phyloP scores from a whole-genome alignment of 1,139 yeast species.

The Yamadazyma songkhlaensis region DNA sequence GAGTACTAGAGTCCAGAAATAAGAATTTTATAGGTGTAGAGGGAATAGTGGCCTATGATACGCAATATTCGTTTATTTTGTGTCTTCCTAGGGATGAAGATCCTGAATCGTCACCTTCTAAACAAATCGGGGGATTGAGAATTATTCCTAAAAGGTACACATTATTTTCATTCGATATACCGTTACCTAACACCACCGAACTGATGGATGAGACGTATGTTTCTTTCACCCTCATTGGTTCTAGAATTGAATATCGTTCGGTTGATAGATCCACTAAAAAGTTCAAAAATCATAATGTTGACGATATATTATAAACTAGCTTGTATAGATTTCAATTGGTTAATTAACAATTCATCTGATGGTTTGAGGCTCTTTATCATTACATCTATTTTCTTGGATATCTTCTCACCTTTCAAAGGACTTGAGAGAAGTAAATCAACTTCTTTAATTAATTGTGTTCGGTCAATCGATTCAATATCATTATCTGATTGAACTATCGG shows the following conservation, averaged over 20 bases:
- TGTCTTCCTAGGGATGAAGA: constrained; percentile 46
- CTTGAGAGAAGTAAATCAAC: constrained; percentile 10
- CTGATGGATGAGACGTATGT: constrained; percentile 29
- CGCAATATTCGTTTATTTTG: constrained; percentile 70
- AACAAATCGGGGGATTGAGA: constrained; percentile 50
- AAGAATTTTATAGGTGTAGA: constrained; percentile 56
- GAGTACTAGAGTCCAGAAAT: constrained; percentile 59
- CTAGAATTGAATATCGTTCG: constrained; percentile 72
- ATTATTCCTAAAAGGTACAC: constrained; percentile 61
- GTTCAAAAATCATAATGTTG: constrained; percentile 76
- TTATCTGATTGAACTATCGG: constrained; percentile 13
- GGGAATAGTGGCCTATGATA: constrained; percentile 88
- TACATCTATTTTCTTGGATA: constrained; percentile 12
- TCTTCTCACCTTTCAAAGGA: not conserved
- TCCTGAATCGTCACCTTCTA: constrained; percentile 30
- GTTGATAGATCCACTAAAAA: constrained; percentile 83
- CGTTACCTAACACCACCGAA: constrained; percentile 21
- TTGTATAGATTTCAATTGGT: constrained; percentile 23
- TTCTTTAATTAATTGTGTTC: constrained; percentile 16
- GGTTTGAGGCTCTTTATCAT: constrained; percentile 16
- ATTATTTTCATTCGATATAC: constrained; percentile 54
- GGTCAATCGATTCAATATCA: constrained; percentile 14
- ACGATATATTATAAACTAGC: constrained; percentile 41
- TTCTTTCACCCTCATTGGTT: constrained; percentile 72
- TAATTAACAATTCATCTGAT: constrained; percentile 22